Evolutionary conservation across 2,329 filamentous ascomycete genomes (phyloP).

Genomic region (Trichophyton equinum): DNA sequence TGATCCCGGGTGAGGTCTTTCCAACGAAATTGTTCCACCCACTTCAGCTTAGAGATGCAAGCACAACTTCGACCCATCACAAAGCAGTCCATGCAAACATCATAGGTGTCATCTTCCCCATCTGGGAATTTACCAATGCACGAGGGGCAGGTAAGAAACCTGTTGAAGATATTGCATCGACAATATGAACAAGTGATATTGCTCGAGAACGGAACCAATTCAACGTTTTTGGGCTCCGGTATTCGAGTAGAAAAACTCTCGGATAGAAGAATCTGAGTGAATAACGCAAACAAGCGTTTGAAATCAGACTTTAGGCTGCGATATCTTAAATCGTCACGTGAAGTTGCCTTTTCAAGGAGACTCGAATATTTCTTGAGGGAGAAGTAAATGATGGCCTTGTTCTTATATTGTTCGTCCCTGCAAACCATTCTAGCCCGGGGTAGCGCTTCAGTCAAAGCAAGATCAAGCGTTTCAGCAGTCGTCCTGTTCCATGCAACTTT

Average conservation of each 20-base stretch:
- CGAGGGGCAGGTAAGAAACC: conserved; percentile 81
- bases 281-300: conserved; percentile 63
- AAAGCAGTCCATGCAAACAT: conserved; percentile 97
- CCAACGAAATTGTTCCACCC: conserved; percentile 92
- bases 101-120: conserved; percentile 74
- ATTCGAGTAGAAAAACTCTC: conserved; percentile 65
- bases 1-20: conserved; percentile 62
- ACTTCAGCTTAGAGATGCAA: conserved; percentile 72
- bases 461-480: conserved; percentile 76
- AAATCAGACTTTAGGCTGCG: conserved; percentile 74
- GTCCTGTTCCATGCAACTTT: conserved; percentile 98
- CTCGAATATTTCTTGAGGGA: conserved; percentile 65
- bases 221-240: conserved; percentile 53
- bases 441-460: conserved; percentile 75
- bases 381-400: conserved; percentile 89
- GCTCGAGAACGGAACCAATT: conserved; percentile 71
- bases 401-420: conserved; percentile 96
- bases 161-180: conserved; percentile 90
- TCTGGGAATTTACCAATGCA: conserved; percentile 57
- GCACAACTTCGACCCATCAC: conserved; percentile 90
- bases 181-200: conserved; percentile 95
- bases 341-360: conserved; percentile 46
- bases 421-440: conserved; percentile 84
- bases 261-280: conserved; percentile 64
- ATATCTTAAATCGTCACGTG: conserved; percentile 42